Percentiles rank a stretch among this genome's conserved stretches.
Evolutionary conservation across 73 alveolate species (phyloP).

Genomic region (Paramecium tetraurelia): DNA sequence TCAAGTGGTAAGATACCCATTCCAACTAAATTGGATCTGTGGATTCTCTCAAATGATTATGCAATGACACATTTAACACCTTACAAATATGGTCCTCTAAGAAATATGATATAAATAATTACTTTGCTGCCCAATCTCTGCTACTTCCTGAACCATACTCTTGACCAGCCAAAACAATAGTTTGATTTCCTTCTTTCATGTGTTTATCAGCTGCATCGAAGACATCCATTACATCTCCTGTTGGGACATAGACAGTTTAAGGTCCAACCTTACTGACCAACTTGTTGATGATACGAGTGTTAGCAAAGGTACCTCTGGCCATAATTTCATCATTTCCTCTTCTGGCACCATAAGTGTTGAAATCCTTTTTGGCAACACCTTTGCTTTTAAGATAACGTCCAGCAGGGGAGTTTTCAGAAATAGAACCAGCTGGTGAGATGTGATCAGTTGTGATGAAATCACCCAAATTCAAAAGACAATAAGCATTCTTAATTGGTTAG

Average conservation of each 20-base stretch:
- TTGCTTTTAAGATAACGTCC: constrained; percentile 77
- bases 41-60: constrained; percentile 84
- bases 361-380: constrained; percentile 81
- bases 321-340: constrained; percentile 93
- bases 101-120: constrained; percentile 53
- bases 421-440: constrained; percentile 95
- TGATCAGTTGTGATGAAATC: constrained; percentile 93
- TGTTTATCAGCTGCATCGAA: constrained; percentile 87
- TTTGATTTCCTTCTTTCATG: constrained; percentile 69
- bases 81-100: constrained; percentile 81
- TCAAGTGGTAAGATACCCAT: constrained; percentile 87
- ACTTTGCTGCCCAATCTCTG: constrained; percentile 97
- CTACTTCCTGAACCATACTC: constrained; percentile 95
- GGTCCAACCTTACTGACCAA: constrained; percentile 85
- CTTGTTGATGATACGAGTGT: constrained; percentile 85
- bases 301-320: constrained; percentile 97
- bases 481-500: constrained; percentile 73
- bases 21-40: constrained; percentile 87
- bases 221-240: constrained; percentile 80
- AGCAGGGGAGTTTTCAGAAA: constrained; percentile 83
- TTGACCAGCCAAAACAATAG: constrained; percentile 86
- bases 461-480: constrained; percentile 79
- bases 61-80: constrained; percentile 90
- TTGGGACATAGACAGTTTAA: constrained; percentile 75
- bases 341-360: constrained; percentile 90